Evolutionary conservation across 371 early-diverging fungal species (phyloP).

Genomic region (Apophysomyces trapeziformis): DNA sequence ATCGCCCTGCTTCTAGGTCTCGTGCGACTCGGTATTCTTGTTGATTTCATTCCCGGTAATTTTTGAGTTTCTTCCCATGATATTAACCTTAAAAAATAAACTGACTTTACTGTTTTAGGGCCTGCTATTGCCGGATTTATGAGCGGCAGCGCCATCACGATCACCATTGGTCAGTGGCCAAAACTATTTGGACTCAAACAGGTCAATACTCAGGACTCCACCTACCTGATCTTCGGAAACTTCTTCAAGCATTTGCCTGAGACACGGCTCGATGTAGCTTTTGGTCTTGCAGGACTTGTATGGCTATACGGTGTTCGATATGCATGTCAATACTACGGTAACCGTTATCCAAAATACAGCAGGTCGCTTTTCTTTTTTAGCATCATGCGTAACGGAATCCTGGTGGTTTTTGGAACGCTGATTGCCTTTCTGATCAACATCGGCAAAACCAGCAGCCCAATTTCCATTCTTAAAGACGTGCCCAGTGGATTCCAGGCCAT

Average conservation of each 20-base stretch:
- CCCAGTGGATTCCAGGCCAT: constrained; percentile 72
- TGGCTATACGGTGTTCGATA: constrained; percentile 52
- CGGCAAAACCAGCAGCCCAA: constrained; percentile 39
- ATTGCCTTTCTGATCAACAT: constrained; percentile 45
- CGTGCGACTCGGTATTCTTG: constrained; percentile 79
- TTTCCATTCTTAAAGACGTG: constrained; percentile 67
- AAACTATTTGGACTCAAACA: constrained; percentile 73
- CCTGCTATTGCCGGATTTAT: constrained; percentile 73
- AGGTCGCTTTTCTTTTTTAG: constrained; percentile 51
- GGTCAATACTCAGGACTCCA: constrained; percentile 62
- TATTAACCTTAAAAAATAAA: constrained; percentile 6
- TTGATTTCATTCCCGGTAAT: constrained; percentile 83
- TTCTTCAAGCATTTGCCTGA: constrained; percentile 50
- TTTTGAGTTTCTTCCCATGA: neutral
- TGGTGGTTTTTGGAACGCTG: constrained; percentile 51
- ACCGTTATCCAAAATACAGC: constrained; percentile 47
- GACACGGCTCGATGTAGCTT: constrained; percentile 53
- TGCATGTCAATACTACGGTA: constrained; percentile 32
- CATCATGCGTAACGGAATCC: constrained; percentile 53
- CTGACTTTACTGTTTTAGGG: constrained; percentile 35
- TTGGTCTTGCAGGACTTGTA: constrained; percentile 50
- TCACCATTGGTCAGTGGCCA: constrained; percentile 72
- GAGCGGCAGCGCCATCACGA: constrained; percentile 73
- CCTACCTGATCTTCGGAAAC: constrained; percentile 60
- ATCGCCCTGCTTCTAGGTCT: constrained; percentile 73